Evolutionary conservation across 768 basidiomycete species (phyloP).

Genomic region (Tricholoma sp.): DNA sequence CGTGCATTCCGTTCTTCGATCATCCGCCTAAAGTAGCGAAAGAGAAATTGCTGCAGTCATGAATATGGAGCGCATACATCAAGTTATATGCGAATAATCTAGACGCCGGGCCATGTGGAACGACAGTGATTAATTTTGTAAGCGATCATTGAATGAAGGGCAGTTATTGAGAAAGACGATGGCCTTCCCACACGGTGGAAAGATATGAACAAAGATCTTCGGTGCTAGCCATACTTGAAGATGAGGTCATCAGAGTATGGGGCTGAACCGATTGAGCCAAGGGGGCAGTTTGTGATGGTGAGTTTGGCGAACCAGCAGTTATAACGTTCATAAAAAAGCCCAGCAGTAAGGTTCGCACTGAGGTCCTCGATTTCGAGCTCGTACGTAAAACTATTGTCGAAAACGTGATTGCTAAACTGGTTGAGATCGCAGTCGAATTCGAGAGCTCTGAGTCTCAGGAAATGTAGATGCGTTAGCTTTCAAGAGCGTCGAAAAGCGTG

Average conservation of each 20-base stretch:
- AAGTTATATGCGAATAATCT: neutral
- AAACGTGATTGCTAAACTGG: neutral
- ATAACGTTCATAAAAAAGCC: too few relatives aligned
- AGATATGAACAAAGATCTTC: neutral
- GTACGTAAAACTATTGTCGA: too few relatives aligned
- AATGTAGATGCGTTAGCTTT: neutral
- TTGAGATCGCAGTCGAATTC: neutral
- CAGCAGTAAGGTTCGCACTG: too few relatives aligned
- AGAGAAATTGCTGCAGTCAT: neutral
- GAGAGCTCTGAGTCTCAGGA: neutral
- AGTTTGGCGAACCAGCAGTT: neutral
- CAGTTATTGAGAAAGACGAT: too few relatives aligned
- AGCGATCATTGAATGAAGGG: neutral
- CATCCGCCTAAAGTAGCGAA: neutral
- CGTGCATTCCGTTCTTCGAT: too few relatives aligned
- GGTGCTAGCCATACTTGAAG: neutral
- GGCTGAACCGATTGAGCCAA: neutral
- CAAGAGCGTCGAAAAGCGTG: neutral
- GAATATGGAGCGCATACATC: neutral
- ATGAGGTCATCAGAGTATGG: neutral
- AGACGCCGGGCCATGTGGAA: neutral
- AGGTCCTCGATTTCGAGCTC: too few relatives aligned
- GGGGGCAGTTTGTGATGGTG: neutral
- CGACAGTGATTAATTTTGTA: neutral
- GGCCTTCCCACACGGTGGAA: too few relatives aligned